A percentile compares a stretch with the other conserved stretches of the same genome.
Conservation (phyloP, 305 asterid species). For the Rubia balearica region DNA sequence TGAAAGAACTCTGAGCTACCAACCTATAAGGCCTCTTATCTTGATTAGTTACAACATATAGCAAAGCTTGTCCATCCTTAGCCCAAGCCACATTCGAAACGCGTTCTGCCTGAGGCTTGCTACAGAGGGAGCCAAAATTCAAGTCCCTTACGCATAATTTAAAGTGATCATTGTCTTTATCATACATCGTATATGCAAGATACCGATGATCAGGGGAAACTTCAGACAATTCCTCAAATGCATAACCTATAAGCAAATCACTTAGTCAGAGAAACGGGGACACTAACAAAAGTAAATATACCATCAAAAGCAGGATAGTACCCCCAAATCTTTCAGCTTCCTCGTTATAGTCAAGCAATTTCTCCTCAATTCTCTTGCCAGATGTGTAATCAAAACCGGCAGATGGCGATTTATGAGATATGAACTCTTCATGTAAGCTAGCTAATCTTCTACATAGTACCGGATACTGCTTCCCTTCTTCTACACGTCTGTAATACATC, state of each 20-base stretch:
- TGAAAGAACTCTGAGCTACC: conserved; percentile 19
- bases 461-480: conserved; percentile 89
- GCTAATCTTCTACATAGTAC: conserved; percentile 86
- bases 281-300: neutral
- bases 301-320: conserved; percentile 13
- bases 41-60: conserved; percentile 80
- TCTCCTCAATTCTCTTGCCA: conserved; percentile 88
- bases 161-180: conserved; percentile 74
- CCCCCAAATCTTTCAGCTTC: conserved; percentile 97
- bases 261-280: neutral
- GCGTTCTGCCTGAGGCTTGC: conserved; percentile 67
- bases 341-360: conserved; percentile 80
- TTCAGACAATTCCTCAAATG: conserved; percentile 85
- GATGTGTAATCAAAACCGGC: conserved; percentile 90
- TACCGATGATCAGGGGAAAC: conserved; percentile 94
- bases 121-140: conserved; percentile 72
- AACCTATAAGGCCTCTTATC: conserved; percentile 85
- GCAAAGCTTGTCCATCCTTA: conserved; percentile 67
- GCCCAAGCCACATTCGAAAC: conserved; percentile 92
- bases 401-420: conserved; percentile 76
- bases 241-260: conserved; percentile 48
- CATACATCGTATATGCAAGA: conserved; percentile 93
- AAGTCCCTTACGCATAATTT: conserved; percentile 77
- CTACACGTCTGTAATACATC: conserved; percentile 85
- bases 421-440: conserved; percentile 65